Percentiles rank a stretch among this genome's conserved stretches.
Evolutionary conservation across 257 asterid species (phyloP).

Genomic region (Petrea volubilis): DNA sequence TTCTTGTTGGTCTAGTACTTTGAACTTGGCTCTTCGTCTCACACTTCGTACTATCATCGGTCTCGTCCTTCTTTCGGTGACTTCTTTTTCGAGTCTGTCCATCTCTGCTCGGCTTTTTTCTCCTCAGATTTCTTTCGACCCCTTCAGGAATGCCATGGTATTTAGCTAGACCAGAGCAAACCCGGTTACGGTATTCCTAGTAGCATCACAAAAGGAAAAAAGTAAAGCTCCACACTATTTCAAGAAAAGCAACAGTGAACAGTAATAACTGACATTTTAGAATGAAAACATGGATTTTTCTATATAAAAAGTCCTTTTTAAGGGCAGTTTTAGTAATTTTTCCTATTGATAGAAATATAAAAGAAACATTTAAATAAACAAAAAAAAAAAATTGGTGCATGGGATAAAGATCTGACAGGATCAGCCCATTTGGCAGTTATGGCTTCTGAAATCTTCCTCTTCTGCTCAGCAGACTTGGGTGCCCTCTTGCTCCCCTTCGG

Average conservation of each 20-base stretch:
- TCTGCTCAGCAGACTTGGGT: slow-evolving; percentile 89
- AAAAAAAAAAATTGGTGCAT: neutral
- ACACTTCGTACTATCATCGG: slow-evolving; percentile 24
- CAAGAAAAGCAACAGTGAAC: too few relatives aligned
- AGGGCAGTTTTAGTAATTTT: too few relatives aligned
- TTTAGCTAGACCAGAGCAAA: slow-evolving; percentile 65
- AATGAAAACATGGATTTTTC: too few relatives aligned
- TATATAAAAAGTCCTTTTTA: too few relatives aligned
- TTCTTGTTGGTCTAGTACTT: slow-evolving; percentile 44
- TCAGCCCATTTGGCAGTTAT: slow-evolving; percentile 97
- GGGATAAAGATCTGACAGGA: slow-evolving; percentile 58
- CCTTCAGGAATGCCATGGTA: slow-evolving; percentile 63
- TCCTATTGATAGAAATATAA: too few relatives aligned
- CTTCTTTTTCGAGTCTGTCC: slow-evolving; percentile 45
- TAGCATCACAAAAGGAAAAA: neutral
- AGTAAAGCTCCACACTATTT: neutral
- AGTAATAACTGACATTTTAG: too few relatives aligned
- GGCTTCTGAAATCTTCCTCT: slow-evolving; percentile 83
- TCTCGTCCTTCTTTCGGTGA: slow-evolving; percentile 37
- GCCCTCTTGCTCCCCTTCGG: slow-evolving; percentile 83
- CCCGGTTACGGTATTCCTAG: slow-evolving; percentile 73
- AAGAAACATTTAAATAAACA: neutral
- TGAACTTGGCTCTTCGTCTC: slow-evolving; percentile 41
- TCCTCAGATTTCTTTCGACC: slow-evolving; percentile 61
- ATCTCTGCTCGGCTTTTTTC: slow-evolving; percentile 48